Evolutionary conservation across 23 red algal species (phyloP), one percentile per base, ranked within the genome.

Genomic region (Gracilaria gracilis): DNA sequence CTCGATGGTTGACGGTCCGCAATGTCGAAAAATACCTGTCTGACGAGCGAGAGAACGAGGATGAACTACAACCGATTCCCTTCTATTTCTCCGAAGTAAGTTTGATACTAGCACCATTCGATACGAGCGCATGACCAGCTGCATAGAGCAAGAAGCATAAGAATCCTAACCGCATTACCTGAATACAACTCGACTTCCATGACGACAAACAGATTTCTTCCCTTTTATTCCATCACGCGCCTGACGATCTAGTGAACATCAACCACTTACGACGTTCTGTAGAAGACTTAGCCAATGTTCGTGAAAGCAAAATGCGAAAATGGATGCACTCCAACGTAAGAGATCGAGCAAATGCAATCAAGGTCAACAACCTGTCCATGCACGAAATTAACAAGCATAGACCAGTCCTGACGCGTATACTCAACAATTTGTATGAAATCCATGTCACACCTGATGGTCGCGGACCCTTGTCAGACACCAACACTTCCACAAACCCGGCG

Each of bases 191-290:
- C 54, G 21, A 61, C 23, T 55, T 37, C 54, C 28, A 31, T 15
- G 62, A 29, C 32, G 72, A 77, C 38, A 49, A 61, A 54, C 76
- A 97, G 86, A 82, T 97, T 37, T 47, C 88, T 27, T 93, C 95
- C 39, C 67, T 93, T 48, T 71, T 97, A 39, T 84, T 97, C 61
- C 90, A 93, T 35, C 75, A 88, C 82, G 95, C 95, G 15, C 58
- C 88, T 16, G 95, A 97, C 39, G 95, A 97, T 77, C 51, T 97
- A 36, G 64, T 64, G 39, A 64, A 82, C 42, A 27, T 83, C 9
- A 42, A 24, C 16, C 50, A 70, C 25, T 57, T 97, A n/a, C 78
- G 95, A 32, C 82, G 83, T 49, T 74, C 35, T 2, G 54, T 96
- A 24, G 83, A 96, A 75, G 87, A 95, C 39, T 67, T 91, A 37